phyloP scores from a whole-genome alignment of 306 rosid genomes.

The Fragaria ananassa region DNA sequence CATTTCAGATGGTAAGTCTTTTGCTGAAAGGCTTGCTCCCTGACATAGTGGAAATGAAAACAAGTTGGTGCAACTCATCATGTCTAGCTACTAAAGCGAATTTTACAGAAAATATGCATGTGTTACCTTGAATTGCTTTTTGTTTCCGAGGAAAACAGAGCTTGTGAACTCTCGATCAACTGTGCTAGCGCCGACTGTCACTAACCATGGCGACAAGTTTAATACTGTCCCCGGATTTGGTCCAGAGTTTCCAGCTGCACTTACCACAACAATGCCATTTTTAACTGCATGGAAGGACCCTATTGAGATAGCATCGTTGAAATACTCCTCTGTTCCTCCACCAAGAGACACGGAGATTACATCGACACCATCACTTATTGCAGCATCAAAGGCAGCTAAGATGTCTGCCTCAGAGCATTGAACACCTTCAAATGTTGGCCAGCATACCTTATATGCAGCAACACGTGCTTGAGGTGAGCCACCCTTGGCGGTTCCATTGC shows the following conservation, averaged over 20 bases:
- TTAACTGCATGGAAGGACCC: conserved; percentile 32
- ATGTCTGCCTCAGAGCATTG: conserved; percentile 11
- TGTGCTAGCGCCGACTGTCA: conserved; percentile 30
- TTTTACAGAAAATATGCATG: not conserved
- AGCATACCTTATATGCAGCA: conserved; percentile 21
- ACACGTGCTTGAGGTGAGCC: conserved; percentile 29
- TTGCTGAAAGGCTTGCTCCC: conserved; percentile 45
- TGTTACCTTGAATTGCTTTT: conserved; percentile 12
- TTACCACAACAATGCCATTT: conserved; percentile 18
- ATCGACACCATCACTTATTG: conserved; percentile 30
- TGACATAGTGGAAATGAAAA: conserved; percentile 8
- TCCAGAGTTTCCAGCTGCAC: conserved; percentile 27
- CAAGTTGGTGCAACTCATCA: not conserved
- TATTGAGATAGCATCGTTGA: conserved; percentile 14
- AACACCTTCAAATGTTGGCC: not conserved
- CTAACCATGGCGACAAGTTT: conserved; percentile 25
- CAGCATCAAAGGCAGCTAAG: conserved; percentile 27
- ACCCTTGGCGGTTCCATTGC: conserved; percentile 73
- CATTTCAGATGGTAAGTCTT: conserved; percentile 15
- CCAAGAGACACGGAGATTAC: conserved; percentile 31
- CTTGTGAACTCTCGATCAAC: conserved; percentile 23
- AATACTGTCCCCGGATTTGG: conserved; percentile 16
- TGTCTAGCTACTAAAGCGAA: not conserved
- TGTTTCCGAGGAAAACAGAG: conserved; percentile 22
- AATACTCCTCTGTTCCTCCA: conserved; percentile 10